A percentile compares a stretch with the other conserved stretches of the same genome.
Conservation (phyloP, 75 land plant species). For the Azolla pinnata region DNA sequence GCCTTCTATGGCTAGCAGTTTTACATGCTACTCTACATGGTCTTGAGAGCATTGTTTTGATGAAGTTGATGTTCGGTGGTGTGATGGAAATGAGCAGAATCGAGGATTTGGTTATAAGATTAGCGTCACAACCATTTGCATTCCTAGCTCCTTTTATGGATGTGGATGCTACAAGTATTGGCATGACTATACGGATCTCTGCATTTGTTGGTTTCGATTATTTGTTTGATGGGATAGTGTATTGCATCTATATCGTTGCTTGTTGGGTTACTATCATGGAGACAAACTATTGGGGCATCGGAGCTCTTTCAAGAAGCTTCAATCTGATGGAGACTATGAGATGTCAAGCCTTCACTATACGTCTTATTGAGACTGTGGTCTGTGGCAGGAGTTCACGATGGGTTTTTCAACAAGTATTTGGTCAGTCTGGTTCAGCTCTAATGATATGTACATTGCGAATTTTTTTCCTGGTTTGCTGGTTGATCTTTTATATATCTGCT, state of each 20-base stretch:
- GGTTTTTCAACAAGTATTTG: conserved; percentile 30
- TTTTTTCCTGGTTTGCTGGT: conserved; percentile 67
- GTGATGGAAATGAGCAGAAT: conserved; percentile 40
- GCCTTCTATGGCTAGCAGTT: conserved; percentile 44
- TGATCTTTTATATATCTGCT: conserved; percentile 53
- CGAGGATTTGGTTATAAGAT: conserved; percentile 46
- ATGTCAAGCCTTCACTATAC: conserved; percentile 37
- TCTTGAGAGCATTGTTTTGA: conserved; percentile 47
- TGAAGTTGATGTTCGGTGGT: conserved; percentile 48
- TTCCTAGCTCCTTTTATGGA: conserved; percentile 28
- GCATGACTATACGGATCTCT: conserved; percentile 30
- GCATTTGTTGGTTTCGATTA: conserved; percentile 46
- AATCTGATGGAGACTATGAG: conserved; percentile 43
- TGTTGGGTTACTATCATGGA: conserved; percentile 70
- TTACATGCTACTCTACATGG: conserved; percentile 58
- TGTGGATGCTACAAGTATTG: conserved; percentile 18
- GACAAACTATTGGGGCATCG: conserved; percentile 37
- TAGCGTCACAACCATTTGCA: conserved; percentile 60
- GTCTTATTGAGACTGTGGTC: conserved; percentile 40
- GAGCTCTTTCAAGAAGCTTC: conserved; percentile 54
- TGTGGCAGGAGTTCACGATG: conserved; percentile 45
- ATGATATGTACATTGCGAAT: conserved; percentile 41
- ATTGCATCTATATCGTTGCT: conserved; percentile 41
- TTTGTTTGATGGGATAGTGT: conserved; percentile 35
- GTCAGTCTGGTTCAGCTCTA: conserved; percentile 27